Base-by-base conservation (phyloP, 306 rosid species). In the Glycyrrhiza uralensis region DNA sequence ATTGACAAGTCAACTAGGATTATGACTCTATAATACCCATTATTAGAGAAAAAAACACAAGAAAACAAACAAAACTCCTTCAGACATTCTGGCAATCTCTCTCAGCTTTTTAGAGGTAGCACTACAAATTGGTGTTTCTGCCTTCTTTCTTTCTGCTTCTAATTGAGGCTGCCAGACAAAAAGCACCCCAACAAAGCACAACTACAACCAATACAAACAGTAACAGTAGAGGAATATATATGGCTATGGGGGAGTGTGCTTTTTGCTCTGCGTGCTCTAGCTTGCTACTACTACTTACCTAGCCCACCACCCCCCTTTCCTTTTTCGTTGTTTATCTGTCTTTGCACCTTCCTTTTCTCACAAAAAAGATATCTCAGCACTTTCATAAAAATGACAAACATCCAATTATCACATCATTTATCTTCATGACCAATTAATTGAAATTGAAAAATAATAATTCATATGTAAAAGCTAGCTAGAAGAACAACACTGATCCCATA, bases 1-100 rank as follows among this genome's bases (percentile, higher is more conserved):
- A 56, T 14, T 26, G 87, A 83, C 87, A 79, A 83, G 92, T 87
- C 88, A 89, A 87, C 85, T 67, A 49, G 71, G 69, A 60, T 68
- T 44, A 26, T 33, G 72, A 75, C 64, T 49, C 61, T 46, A 20
- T 60, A 55, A 19, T 84, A 68, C 52, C 63, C 82, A 51, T 56
- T 81, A 58, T 75, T 66, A 71, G 66, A 22, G 10, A 54, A 42
- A 38, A 20, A 14, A 26, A 23, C 36, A 2, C 46, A 72, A 24
- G n/a, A 73, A 32, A 47, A 58, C 61, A 70, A 33, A 81, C 15
- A 73, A 71, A 74, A 57, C 4, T 12, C 7, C 15, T 64, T 60
- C 60, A 57, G 55, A 49, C 42, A 68, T 84, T 57, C 65, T 71
- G 76, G 33, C 75, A 74, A 61, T 5, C 66, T 55, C 70, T 56